Percentiles rank a stretch among this genome's conserved stretches.
These are phyloP conservation scores for Pharus latifolius DNA, from an alignment of 176 grass and related monocot species.

Conservation along the genomic window DNA sequence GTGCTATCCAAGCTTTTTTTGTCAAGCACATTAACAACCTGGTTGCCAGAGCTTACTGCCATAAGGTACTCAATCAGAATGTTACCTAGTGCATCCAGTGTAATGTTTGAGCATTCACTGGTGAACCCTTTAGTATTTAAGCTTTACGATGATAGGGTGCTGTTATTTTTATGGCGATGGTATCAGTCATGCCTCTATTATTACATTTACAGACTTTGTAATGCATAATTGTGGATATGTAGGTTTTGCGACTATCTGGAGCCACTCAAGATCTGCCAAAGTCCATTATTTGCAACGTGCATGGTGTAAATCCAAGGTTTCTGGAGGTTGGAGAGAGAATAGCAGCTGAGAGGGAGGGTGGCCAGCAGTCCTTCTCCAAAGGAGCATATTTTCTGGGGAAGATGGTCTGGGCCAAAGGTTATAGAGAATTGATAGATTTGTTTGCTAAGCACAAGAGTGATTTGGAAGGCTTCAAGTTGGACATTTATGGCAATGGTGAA, in stretches of 20 bases:
- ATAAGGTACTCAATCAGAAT: conserved; percentile 47
- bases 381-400: conserved; percentile 96
- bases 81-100: not conserved
- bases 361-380: conserved; percentile 60
- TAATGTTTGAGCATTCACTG: not conserved
- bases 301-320: conserved; percentile 93
- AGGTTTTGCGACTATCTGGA: conserved; percentile 79
- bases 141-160: not conserved
- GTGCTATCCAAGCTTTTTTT: conserved; percentile 80
- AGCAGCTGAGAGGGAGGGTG: conserved; percentile 39
- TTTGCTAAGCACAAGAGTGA: conserved; percentile 64
- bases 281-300: conserved; percentile 87
- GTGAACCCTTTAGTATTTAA: not conserved
- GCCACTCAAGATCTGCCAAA: conserved; percentile 92
- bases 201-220: not conserved
- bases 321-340: conserved; percentile 71
- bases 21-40: conserved; percentile 91
- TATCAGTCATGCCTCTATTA: not conserved
- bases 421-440: conserved; percentile 82
- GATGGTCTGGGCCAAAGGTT: conserved; percentile 99
- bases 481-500: conserved; percentile 82
- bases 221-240: conserved; percentile 2
- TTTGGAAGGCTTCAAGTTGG: conserved; percentile 70
- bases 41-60: conserved; percentile 67
- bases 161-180: not conserved